Evolutionary conservation across 306 rosid species (phyloP).

Genomic region (Rosa multiflora): DNA sequence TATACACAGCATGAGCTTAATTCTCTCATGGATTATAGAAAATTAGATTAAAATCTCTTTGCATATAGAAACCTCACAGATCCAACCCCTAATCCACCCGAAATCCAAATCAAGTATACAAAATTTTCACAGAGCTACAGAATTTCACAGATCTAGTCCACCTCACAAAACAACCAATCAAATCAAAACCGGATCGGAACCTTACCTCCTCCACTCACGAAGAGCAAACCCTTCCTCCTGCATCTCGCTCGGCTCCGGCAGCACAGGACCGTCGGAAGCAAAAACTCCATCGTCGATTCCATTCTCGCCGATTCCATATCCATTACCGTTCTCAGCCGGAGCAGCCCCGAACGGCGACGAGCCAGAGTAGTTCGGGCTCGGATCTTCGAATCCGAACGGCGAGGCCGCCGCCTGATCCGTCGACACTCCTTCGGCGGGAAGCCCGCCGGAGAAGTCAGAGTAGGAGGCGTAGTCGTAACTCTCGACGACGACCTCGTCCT

Average conservation of each 20-base stretch:
- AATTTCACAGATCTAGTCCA: conserved; percentile 15
- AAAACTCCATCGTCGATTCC: conserved; percentile 57
- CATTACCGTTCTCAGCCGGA: conserved; percentile 70
- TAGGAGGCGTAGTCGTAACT: conserved; percentile 62
- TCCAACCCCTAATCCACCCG: conserved; percentile 14
- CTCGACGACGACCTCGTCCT: conserved; percentile 44
- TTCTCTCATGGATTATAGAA: neutral
- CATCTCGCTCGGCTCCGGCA: conserved; percentile 83
- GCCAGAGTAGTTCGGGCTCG: conserved; percentile 58
- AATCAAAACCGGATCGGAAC: conserved; percentile 22
- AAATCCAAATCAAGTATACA: neutral
- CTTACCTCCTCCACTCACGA: conserved; percentile 99
- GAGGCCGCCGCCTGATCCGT: conserved; percentile 53
- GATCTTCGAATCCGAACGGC: conserved; percentile 81
- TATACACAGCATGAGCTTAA: neutral
- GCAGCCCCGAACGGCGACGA: conserved; percentile 72
- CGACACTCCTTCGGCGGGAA: conserved; percentile 43
- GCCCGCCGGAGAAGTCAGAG: conserved; percentile 56
- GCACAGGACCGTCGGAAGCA: conserved; percentile 78
- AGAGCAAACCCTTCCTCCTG: conserved; percentile 89
- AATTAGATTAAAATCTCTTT: neutral
- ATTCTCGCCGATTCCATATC: conserved; percentile 38
- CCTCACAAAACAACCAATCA: conserved; percentile 11
- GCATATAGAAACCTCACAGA: conserved; percentile 4
- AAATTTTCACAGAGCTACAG: neutral